Conservation (phyloP, 495 filamentous ascomycete species). For the Aspergillus bridgeri region DNA sequence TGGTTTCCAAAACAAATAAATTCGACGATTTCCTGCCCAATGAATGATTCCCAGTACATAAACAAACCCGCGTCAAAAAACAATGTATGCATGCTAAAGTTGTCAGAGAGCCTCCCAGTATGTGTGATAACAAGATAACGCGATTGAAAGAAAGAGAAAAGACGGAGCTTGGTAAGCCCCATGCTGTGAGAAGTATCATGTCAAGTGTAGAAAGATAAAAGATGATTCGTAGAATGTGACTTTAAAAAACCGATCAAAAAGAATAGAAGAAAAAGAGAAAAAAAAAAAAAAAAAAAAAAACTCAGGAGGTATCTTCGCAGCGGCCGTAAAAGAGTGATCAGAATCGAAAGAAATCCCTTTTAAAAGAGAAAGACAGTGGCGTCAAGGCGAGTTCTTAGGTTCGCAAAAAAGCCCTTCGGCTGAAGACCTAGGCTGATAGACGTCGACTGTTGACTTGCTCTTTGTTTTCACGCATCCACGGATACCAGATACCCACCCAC, state of each 20-base stretch:
- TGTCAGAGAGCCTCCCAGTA: conserved; percentile 1
- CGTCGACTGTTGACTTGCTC: conserved; percentile 18
- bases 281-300: conserved; percentile 8
- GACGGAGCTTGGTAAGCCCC: not conserved
- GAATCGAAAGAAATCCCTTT: not conserved
- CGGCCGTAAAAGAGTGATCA: conserved; percentile 4
- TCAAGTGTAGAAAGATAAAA: not conserved
- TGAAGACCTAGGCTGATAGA: conserved; percentile 4
- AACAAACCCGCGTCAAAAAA: not conserved
- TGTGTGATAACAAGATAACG: not conserved
- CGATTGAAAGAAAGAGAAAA: not conserved
- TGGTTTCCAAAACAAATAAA: not conserved
- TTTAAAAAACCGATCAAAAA: too few species aligned
- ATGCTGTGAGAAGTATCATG: not conserved
- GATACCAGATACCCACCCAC: conserved; percentile 41
- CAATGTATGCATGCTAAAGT: conserved; percentile 4
- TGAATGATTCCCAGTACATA: not conserved
- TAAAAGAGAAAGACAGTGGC: not conserved
- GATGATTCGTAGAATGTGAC: not conserved
- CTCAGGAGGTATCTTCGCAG: conserved; percentile 2
- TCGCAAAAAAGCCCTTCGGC: not conserved
- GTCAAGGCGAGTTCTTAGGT: not conserved
- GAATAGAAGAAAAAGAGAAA: conserved; percentile 10
- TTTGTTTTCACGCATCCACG: conserved; percentile 39
- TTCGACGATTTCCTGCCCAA: not conserved